Evolutionary conservation across 208 protist genomes (phyloP), one percentile per base, ranked within the genome.

Genomic region (Porcisia hertigi): DNA sequence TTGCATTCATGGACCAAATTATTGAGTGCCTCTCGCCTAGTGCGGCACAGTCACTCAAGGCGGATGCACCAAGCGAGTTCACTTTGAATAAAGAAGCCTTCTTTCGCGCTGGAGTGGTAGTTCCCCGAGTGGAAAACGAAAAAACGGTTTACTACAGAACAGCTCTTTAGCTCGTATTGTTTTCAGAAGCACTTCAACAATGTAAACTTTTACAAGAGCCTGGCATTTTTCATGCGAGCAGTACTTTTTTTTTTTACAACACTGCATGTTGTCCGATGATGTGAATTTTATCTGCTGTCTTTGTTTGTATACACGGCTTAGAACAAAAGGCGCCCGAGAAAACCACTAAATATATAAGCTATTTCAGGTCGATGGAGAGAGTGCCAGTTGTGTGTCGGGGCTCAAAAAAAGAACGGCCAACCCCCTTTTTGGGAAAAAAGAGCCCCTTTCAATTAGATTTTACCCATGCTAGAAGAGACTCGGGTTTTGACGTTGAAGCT

Each of bases 21-120:
- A 77, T 76, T 11, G 71, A 70, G 18, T 70, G 69, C 16, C 80
- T 62, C 62, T 36, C 62, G 1, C 47, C 41, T 23, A 59, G 30
- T 30, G 9, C 14, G 43, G 9, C n/a, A n/a, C 58, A 63, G 43
- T 41, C 34, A 62, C 18, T 25, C 25, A 55, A 41, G 41, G 16
- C 41, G 18, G 34, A 12, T 2, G 55, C 30, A 5, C 25, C 34
- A 34, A 58, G 6, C 8, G 71, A 64, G 30, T 80, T 80, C 45
- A 59, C 57, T 18, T 52, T 84, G 4, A 84, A 53, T n/a, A 69
- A 64, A n/a, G 80, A 80, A 25, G 72, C 76, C 4, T 84, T 84
- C 36, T 84, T 84, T 59, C 66, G 71, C 11, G 80, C 75, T 9
- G 82, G 82, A 0, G 63, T 86, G 2, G 52, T 84, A 1, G 49